Percentiles rank a stretch among this genome's conserved stretches.
Evolutionary conservation across 305 asterid species (phyloP).

Genomic region (Fraxinus ornus): DNA sequence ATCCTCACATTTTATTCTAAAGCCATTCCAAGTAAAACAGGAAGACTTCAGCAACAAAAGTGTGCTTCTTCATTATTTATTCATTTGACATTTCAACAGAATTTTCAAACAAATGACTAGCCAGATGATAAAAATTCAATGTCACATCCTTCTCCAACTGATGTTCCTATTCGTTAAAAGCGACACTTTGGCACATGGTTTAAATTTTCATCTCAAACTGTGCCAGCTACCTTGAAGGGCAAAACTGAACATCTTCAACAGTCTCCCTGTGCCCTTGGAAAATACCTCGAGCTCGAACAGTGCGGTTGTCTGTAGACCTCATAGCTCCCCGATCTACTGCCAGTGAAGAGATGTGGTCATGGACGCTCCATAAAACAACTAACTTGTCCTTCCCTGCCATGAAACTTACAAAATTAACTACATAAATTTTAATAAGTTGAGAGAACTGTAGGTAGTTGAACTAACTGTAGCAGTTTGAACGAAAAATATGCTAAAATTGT

Average conservation of each 20-base stretch:
- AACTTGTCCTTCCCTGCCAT: slow-evolving; percentile 50
- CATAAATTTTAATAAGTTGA: not conserved
- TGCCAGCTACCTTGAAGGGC: slow-evolving; percentile 47
- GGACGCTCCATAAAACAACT: slow-evolving; percentile 55
- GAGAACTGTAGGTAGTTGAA: not conserved
- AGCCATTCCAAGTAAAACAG: not conserved
- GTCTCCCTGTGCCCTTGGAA: slow-evolving; percentile 53
- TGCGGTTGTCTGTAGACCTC: slow-evolving; percentile 27
- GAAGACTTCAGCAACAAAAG: not conserved
- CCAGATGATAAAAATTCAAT: not conserved
- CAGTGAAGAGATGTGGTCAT: slow-evolving; percentile 47
- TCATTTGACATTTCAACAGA: not conserved
- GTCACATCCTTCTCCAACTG: not conserved
- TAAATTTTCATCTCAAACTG: not conserved
- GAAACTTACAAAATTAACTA: not conserved
- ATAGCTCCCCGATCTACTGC: slow-evolving; percentile 36
- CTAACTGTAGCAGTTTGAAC: not conserved
- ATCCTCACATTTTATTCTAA: not conserved
- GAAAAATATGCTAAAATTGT: not conserved
- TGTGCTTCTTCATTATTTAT: not conserved
- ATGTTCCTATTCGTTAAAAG: not conserved
- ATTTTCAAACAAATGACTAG: not conserved
- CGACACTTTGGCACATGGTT: not conserved
- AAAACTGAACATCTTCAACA: slow-evolving; percentile 59
- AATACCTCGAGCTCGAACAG: slow-evolving; percentile 44